Evolutionary conservation across 2,329 filamentous ascomycete species (phyloP), one percentile per base, ranked within the genome.

Genomic region (Cucurbitaria berberidis): DNA sequence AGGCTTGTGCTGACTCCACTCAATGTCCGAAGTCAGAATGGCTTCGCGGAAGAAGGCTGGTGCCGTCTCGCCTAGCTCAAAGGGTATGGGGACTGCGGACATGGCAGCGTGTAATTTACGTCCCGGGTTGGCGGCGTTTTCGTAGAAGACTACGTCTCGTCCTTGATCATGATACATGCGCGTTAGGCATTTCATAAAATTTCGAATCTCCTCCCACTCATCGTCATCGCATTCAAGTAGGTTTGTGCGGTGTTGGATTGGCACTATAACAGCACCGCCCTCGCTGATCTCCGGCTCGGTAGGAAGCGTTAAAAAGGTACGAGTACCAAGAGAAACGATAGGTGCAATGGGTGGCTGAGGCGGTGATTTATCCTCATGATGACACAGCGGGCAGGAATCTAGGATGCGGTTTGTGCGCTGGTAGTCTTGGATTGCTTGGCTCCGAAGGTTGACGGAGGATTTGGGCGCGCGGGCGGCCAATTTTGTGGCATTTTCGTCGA

Each of bases 141-240:
- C 95, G 80, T 99, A 99, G 78, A 99, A 99, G 58, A 99, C 80
- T 9, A 98, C 93, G 66, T 95, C 91, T 45, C 90, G 89, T 10
- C 93, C 92, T 74, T 96, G 91, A 38, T 93, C 89, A 77, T 96
- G 91, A 76, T 98, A 99, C 85, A 97, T 89, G 39, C 93, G 87
- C 4, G 89, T 97, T 18, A 99, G 82, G 53, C 86, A 89, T 79
- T 99, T 99, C 93, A 98, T 98, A 72, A 99, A 99, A 74, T 99
- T 99, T 60, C 95, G 89, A 5, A 99, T 88, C 76, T 99, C 95
- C 72, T 99, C 95, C 96, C 96, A 99, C 74, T 99, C 95, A 70
- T 99, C 95, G 69, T 99, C 93, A 74, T 98, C 93, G 74, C 95
- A 99, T 75, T 97, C 93, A n/a, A 99, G 80, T 0, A 99, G 85